Evolutionary conservation across 1,139 yeast species (phyloP), one percentile per base, ranked within the genome.

Genomic region (Pichia sp.): DNA sequence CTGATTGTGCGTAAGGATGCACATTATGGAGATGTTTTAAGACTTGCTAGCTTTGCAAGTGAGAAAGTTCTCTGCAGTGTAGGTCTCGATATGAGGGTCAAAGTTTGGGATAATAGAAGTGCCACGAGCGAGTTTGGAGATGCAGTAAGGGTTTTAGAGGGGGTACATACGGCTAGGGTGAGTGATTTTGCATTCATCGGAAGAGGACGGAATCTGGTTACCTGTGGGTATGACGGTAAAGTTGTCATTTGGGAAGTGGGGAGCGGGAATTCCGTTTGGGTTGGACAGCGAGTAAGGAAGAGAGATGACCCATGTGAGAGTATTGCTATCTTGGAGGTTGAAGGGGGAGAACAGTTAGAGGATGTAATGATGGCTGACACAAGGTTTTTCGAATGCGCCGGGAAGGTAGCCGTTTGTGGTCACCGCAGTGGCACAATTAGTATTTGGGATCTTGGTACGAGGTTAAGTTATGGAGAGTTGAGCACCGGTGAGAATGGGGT

Each of bases 181-280:
- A 67, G 72, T 2, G 76, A 64, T 40, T 42, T 72, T 2, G 64
- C 56, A 4, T 47, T 75, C 35, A 58, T 82, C 21, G 86, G 76
- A 0, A 56, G 72, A 15, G 93, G 93, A 2, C 59, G 91, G 24
- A 80, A 82, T 48, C 62, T 83, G 42, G 44, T 79, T 20, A 67
- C 73, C 2, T 62, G 72, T 4, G 66, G 74, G 10, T 37, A 45
- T 6, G 82, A 77, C 49, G 82, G 83, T 1, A 52, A 69, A 0
- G 62, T 77, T 2, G 62, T 60, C 30, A 49, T 83, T 27, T 82
- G 86, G 87, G 91, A 83, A 48, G 72, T 83, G 50, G 79, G 83
- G 0, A 52, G 69, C 2, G 84, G 77, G 0, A 38, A 52, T 15
- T 51, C 58, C 3, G 51, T 79, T 8, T 57, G 67, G 42, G 55